Conservation (phyloP, 805 yeast genomes). For the Myxozyma melibiosi region DNA sequence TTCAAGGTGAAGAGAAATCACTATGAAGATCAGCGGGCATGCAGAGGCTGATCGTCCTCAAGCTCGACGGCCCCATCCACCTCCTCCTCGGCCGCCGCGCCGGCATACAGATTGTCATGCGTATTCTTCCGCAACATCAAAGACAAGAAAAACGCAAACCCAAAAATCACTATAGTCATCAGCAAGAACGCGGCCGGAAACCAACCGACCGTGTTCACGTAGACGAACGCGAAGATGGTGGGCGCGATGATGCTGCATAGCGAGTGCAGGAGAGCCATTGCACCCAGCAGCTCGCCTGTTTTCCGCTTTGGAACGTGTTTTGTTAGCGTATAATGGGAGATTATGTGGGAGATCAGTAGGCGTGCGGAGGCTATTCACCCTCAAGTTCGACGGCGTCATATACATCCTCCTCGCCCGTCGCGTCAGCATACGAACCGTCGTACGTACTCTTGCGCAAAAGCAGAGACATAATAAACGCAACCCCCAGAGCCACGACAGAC, state of each 20-base stretch:
- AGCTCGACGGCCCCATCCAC: not conserved
- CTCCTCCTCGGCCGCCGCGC: not conserved
- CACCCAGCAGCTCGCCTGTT: constrained; percentile 30
- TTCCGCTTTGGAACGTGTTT: constrained; percentile 24
- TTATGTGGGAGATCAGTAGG: too few species aligned
- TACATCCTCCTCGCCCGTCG: constrained; percentile 10
- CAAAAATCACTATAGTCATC: not conserved
- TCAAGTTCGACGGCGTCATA: too few species aligned
- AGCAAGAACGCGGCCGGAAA: constrained; percentile 3
- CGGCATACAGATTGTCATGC: not conserved
- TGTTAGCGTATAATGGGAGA: too few species aligned
- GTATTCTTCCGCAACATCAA: too few species aligned
- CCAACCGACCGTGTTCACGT: constrained; percentile 17
- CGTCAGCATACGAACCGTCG: constrained; percentile 18
- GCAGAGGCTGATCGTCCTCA: not conserved
- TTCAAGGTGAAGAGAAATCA: too few species aligned
- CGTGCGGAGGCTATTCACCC: too few species aligned
- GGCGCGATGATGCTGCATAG: constrained; percentile 27
- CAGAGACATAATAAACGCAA: constrained; percentile 3
- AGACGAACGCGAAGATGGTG: constrained; percentile 10
- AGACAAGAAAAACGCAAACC: not conserved
- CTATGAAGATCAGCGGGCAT: not conserved
- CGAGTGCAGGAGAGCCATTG: constrained; percentile 20
- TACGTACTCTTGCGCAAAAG: not conserved
- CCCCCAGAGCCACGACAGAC: not conserved